A percentile compares a stretch with the other conserved stretches of the same genome.
phyloP scores from a whole-genome alignment of 768 basidiomycete genomes.

The Russula abietina region DNA sequence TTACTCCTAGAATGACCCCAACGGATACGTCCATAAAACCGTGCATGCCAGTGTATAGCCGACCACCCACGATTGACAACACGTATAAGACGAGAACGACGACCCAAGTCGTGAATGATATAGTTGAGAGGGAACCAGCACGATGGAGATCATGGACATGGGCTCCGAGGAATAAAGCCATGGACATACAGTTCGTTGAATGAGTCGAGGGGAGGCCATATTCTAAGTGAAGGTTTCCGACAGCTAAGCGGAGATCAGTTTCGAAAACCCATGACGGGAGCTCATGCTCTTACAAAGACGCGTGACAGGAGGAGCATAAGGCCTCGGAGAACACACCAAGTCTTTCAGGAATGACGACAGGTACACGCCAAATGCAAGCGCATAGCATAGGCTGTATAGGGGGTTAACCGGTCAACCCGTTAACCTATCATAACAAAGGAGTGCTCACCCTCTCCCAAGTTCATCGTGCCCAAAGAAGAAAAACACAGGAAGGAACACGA shows the following conservation, averaged over 20 bases:
- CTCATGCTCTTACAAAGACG: constrained; percentile 59
- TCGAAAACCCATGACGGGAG: background rate
- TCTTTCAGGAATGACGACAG: constrained; percentile 86
- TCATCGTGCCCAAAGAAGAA: constrained; percentile 83
- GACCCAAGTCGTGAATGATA: constrained; percentile 38
- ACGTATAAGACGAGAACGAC: constrained; percentile 50
- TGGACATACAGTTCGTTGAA: constrained; percentile 84
- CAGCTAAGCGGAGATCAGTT: constrained; percentile 38
- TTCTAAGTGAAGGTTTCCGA: constrained; percentile 77
- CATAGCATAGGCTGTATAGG: constrained; percentile 50
- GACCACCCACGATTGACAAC: constrained; percentile 69
- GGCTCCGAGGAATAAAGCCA: constrained; percentile 73
- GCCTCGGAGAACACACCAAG: constrained; percentile 82
- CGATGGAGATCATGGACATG: constrained; percentile 49
- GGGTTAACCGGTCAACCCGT: too few relatives aligned
- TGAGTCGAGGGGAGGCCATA: constrained; percentile 97
- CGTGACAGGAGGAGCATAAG: constrained; percentile 86
- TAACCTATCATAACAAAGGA: background rate
- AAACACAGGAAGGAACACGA: constrained; percentile 76
- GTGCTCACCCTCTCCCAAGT: constrained; percentile 63
- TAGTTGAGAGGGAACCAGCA: constrained; percentile 38
- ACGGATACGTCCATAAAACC: constrained; percentile 67
- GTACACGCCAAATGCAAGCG: constrained; percentile 79
- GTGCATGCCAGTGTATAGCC: constrained; percentile 87
- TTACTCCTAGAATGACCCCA: constrained; percentile 59